These are phyloP conservation scores for Macaranga tanarius DNA, from an alignment of 441 rosid species.

Conservation along the genomic window DNA sequence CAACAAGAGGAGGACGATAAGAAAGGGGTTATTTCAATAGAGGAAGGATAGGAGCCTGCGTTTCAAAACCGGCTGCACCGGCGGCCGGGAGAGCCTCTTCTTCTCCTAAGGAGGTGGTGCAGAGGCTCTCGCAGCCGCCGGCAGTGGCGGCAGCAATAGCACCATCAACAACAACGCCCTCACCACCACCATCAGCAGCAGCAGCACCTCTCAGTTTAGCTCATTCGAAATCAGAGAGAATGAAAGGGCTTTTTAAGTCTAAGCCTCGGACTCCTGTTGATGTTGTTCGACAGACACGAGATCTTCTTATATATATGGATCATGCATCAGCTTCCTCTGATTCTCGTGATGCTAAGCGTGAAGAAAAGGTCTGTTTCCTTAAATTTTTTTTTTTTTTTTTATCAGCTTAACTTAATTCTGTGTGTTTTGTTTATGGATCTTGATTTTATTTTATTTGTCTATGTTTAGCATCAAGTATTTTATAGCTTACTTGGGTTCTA, in stretches of 20 bases:
- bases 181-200: conserved; percentile 15
- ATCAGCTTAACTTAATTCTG: background rate
- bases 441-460: background rate
- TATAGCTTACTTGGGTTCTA: background rate
- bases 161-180: conserved; percentile 5
- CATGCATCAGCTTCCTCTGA: conserved; percentile 41
- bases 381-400: background rate
- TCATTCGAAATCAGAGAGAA: conserved; percentile 38
- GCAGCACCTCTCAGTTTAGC: background rate
- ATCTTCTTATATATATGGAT: conserved; percentile 63
- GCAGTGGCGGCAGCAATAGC: conserved; percentile 31
- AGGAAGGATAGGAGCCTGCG: conserved; percentile 60
- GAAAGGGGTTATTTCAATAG: background rate
- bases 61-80: conserved; percentile 46
- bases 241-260: conserved; percentile 90
- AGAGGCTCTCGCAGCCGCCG: conserved; percentile 44
- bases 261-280: conserved; percentile 93
- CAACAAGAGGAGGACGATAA: too few relatives aligned
- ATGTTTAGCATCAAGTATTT: background rate
- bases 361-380: conserved; percentile 73
- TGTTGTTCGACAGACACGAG: conserved; percentile 84
- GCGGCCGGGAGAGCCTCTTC: conserved; percentile 41
- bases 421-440: background rate
- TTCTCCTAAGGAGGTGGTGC: conserved; percentile 31
- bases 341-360: conserved; percentile 64